Conservation (phyloP, 1,284 basidiomycete genomes). For the Microbotryum violaceum region DNA sequence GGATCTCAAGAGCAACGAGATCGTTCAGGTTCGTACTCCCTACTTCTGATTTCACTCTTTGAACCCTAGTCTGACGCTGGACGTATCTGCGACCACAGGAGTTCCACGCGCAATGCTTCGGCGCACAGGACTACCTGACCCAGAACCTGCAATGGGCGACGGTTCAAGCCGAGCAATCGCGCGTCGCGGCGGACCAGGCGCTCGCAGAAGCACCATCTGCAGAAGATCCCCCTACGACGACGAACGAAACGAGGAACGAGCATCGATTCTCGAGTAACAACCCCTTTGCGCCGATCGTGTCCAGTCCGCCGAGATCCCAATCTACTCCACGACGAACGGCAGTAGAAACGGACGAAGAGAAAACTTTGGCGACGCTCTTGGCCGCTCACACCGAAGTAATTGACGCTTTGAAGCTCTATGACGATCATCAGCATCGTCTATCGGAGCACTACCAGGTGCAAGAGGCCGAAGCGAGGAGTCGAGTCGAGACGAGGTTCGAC, state of each 20-base stretch:
- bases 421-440: neutral
- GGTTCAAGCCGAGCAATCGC: constrained; percentile 41
- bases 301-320: neutral
- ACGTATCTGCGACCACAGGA: constrained; percentile 33
- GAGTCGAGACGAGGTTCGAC: constrained; percentile 20
- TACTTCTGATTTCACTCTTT: neutral
- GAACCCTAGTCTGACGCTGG: neutral
- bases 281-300: constrained; percentile 21
- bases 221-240: constrained; percentile 16
- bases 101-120: constrained; percentile 42
- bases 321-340: neutral
- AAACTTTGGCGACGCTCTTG: constrained; percentile 21
- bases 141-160: constrained; percentile 46
- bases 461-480: constrained; percentile 19
- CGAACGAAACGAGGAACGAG: constrained; percentile 33
- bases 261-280: constrained; percentile 22
- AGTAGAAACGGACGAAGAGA: constrained; percentile 27
- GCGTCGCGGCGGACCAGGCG: constrained; percentile 12
- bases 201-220: neutral
- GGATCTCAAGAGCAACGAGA: constrained; percentile 24
- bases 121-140: constrained; percentile 41
- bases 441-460: constrained; percentile 24
- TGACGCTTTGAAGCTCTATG: constrained; percentile 27
- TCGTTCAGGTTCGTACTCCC: constrained; percentile 20
- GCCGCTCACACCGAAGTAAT: constrained; percentile 28